Evolutionary conservation across 129 eudicot genomes (phyloP).

Genomic region (Flaveria bidentis): DNA sequence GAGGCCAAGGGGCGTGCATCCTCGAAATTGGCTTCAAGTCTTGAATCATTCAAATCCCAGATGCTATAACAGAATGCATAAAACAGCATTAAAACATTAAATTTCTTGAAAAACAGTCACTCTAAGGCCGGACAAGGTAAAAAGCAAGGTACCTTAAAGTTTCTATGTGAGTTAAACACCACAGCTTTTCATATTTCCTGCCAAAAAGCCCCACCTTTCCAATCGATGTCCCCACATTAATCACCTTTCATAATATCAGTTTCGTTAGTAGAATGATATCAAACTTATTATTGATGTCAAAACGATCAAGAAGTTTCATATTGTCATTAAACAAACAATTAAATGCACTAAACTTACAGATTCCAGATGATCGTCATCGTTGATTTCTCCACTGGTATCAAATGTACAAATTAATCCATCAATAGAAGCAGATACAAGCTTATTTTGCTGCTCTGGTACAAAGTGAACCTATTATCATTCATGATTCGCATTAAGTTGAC

Average conservation of each 20-base stretch:
- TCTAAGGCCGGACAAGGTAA: constrained; percentile 2
- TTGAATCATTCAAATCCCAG: constrained; percentile 79
- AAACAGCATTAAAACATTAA: background rate
- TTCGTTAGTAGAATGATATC: constrained; percentile 1
- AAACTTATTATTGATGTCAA: background rate
- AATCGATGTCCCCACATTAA: constrained; percentile 85
- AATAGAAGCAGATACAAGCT: constrained; percentile 91
- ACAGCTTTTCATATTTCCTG: constrained; percentile 53
- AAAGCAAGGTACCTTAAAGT: constrained; percentile 66
- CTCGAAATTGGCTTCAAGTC: constrained; percentile 63
- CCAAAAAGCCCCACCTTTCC: constrained; percentile 84
- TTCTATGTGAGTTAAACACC: constrained; percentile 92
- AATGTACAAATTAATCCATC: constrained; percentile 94
- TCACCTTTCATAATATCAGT: constrained; percentile 50
- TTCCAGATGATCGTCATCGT: constrained; percentile 83
- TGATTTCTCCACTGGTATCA: constrained; percentile 84
- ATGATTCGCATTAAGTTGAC: constrained; percentile 14
- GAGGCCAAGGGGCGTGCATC: constrained; percentile 87
- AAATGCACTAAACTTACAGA: constrained; percentile 56
- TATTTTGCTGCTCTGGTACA: constrained; percentile 73
- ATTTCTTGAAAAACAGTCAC: background rate
- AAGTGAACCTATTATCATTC: constrained; percentile 63
- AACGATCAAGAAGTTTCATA: background rate
- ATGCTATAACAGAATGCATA: constrained; percentile 40
- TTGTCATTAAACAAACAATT: background rate